Conservation (phyloP, 805 yeast genomes). For the Teunomyces panamensis region DNA sequence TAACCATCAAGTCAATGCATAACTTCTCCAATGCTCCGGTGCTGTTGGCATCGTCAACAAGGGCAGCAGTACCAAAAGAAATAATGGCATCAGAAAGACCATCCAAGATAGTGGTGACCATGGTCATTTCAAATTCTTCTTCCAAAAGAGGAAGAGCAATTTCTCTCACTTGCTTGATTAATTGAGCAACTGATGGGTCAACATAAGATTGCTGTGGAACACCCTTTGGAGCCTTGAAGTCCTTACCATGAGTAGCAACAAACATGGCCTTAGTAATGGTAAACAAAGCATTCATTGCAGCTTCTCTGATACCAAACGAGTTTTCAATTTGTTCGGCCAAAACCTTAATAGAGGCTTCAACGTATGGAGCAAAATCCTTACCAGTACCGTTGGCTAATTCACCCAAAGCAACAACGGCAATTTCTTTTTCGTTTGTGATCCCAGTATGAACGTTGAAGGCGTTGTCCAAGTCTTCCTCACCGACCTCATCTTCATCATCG, state of each 20-base stretch:
- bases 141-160: slow-evolving; percentile 60
- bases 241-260: slow-evolving; percentile 47
- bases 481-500: slow-evolving; percentile 55
- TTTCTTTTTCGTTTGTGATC: slow-evolving; percentile 92
- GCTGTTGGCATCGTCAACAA: slow-evolving; percentile 58
- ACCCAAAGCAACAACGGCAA: slow-evolving; percentile 84
- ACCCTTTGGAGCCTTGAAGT: slow-evolving; percentile 56
- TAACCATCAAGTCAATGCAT: slow-evolving; percentile 65
- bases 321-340: slow-evolving; percentile 73
- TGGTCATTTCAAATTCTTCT: slow-evolving; percentile 80
- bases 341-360: slow-evolving; percentile 63
- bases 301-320: slow-evolving; percentile 88
- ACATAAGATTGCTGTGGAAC: slow-evolving; percentile 60
- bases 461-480: slow-evolving; percentile 62
- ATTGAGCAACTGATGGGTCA: slow-evolving; percentile 52
- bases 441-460: slow-evolving; percentile 89
- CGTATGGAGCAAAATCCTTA: slow-evolving; percentile 71
- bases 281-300: slow-evolving; percentile 82
- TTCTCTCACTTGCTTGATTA: slow-evolving; percentile 65
- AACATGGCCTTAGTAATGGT: slow-evolving; percentile 72
- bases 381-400: slow-evolving; percentile 89
- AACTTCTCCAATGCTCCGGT: slow-evolving; percentile 56
- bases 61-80: slow-evolving; percentile 69
- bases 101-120: slow-evolving; percentile 78
- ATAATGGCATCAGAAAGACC: slow-evolving; percentile 64